phyloP scores from a whole-genome alignment of 441 rosid genomes.

The Isatis lusitanica region DNA sequence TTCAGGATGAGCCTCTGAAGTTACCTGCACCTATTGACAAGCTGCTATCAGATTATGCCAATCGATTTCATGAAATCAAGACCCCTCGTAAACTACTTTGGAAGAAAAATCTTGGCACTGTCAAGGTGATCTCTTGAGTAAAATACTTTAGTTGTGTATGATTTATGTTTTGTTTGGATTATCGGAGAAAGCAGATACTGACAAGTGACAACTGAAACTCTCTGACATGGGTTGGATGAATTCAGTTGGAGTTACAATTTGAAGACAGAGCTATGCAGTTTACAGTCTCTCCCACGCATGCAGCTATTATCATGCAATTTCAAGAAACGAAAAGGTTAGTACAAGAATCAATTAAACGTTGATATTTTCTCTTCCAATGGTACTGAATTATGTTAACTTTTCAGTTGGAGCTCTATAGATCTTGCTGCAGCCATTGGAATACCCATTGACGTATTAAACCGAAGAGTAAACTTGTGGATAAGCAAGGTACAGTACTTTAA shows the following conservation, averaged over 20 bases:
- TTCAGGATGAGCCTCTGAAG: slow-evolving; percentile 81
- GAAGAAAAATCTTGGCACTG: slow-evolving; percentile 97
- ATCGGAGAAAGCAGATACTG: neutral
- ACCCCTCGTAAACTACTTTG: slow-evolving; percentile 95
- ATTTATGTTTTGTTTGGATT: slow-evolving; percentile 6
- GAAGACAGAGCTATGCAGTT: slow-evolving; percentile 84
- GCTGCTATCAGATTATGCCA: slow-evolving; percentile 80
- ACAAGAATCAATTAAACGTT: slow-evolving; percentile 10
- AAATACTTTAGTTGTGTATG: neutral
- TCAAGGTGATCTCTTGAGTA: slow-evolving; percentile 54
- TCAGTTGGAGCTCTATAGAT: slow-evolving; percentile 81
- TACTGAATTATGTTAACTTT: slow-evolving; percentile 17
- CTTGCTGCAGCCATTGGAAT: slow-evolving; percentile 74
- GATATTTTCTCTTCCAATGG: slow-evolving; percentile 7
- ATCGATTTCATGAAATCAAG: slow-evolving; percentile 77
- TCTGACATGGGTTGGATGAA: slow-evolving; percentile 16
- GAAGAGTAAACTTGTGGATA: slow-evolving; percentile 86
- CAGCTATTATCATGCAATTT: slow-evolving; percentile 92
- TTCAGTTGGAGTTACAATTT: slow-evolving; percentile 90
- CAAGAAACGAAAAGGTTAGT: slow-evolving; percentile 78
- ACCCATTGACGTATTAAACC: slow-evolving; percentile 68
- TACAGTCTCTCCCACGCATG: slow-evolving; percentile 84
- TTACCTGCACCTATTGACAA: slow-evolving; percentile 75
- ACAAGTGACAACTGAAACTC: slow-evolving; percentile 1
- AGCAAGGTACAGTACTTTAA: slow-evolving; percentile 65